Evolutionary conservation across 345 rosid genomes (phyloP).

Genomic region (Citrus hindsii): DNA sequence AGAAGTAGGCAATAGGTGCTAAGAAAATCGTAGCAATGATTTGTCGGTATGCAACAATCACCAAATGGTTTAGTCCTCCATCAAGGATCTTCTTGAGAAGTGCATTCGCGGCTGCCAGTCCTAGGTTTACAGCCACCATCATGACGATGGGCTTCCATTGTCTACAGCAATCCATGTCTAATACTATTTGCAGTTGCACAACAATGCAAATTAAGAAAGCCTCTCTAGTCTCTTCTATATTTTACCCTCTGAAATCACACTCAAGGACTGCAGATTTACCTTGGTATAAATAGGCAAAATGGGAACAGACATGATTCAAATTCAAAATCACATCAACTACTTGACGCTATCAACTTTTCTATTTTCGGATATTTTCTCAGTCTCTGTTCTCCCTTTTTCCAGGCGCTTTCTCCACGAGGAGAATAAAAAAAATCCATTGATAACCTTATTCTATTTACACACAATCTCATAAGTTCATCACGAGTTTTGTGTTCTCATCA

Average conservation of each 20-base stretch:
- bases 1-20: constrained; percentile 56
- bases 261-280: not conserved
- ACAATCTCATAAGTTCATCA: not conserved
- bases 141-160: constrained; percentile 51
- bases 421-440: not conserved
- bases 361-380: not conserved
- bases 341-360: not conserved
- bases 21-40: constrained; percentile 52
- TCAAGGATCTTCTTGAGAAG: constrained; percentile 60
- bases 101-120: constrained; percentile 51
- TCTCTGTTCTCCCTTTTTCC: not conserved
- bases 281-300: not conserved
- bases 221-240: not conserved
- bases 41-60: constrained; percentile 67
- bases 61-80: constrained; percentile 56
- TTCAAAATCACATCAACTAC: not conserved
- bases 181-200: not conserved
- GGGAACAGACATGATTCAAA: not conserved
- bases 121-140: constrained; percentile 58
- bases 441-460: not conserved
- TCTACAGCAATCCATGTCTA: constrained; percentile 26
- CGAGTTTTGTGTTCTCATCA: not conserved
- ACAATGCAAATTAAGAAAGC: not conserved
- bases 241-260: not conserved
- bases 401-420: not conserved